phyloP scores from a whole-genome alignment of 768 basidiomycete genomes.

The Hericium erinaceus region DNA sequence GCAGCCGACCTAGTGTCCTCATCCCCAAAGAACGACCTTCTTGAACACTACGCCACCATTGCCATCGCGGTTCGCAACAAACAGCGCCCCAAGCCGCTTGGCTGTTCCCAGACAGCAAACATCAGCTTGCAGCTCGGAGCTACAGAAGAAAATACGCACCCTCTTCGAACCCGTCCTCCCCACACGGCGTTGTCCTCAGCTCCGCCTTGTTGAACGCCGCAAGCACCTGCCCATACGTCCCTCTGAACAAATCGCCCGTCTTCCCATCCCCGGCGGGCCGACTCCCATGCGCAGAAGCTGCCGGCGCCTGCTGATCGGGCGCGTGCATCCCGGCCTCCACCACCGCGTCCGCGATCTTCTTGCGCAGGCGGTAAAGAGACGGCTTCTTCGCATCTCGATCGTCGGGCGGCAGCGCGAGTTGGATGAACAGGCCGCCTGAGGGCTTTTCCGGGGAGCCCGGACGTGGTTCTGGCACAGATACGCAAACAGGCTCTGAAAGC shows the following conservation, averaged over 20 bases:
- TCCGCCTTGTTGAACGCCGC: constrained; percentile 13
- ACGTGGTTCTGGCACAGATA: not conserved
- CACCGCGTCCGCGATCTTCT: constrained; percentile 16
- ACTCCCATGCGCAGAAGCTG: not conserved
- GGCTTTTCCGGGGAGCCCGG: constrained; percentile 8
- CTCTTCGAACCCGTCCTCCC: constrained; percentile 11
- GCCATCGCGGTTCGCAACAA: constrained; percentile 13
- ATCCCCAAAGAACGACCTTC: constrained; percentile 16
- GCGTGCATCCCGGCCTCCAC: constrained; percentile 14
- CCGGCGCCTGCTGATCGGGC: not conserved
- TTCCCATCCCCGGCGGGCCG: not conserved
- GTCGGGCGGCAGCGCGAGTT: constrained; percentile 3
- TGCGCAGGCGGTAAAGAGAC: constrained; percentile 8
- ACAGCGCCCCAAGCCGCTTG: constrained; percentile 12
- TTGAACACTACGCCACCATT: constrained; percentile 12
- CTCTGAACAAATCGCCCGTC: constrained; percentile 12
- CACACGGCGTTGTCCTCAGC: constrained; percentile 13
- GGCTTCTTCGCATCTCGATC: constrained; percentile 6
- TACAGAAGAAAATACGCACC: constrained; percentile 6
- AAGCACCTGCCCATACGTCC: constrained; percentile 16
- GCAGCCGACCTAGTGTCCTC: not conserved
- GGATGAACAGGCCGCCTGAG: constrained; percentile 14
- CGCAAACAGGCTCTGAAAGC: not conserved
- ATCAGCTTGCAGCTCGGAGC: not conserved
- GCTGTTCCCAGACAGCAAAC: constrained; percentile 5